phyloP scores from a whole-genome alignment of 2,329 filamentous ascomycete species.

The Paraconiothyrium brasiliense region DNA sequence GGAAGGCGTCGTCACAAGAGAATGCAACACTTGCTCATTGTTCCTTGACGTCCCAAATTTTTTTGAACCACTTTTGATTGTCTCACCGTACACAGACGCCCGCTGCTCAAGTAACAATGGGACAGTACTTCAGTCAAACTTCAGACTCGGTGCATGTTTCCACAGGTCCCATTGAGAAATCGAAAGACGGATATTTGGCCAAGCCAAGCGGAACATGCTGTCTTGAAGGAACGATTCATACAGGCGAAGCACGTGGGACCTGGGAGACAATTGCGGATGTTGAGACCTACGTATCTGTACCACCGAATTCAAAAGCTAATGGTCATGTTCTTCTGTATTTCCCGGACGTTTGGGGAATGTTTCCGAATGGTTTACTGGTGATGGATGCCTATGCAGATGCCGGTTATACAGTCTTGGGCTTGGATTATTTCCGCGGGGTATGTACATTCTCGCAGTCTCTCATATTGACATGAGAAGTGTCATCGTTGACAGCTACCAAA shows the following conservation, averaged over 20 bases:
- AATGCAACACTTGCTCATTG: neutral
- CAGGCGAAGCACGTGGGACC: slow-evolving; percentile 50
- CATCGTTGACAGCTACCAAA: neutral
- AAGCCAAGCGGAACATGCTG: slow-evolving; percentile 53
- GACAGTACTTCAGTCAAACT: neutral
- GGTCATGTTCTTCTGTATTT: slow-evolving; percentile 58
- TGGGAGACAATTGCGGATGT: slow-evolving; percentile 46
- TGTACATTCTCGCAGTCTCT: slow-evolving; percentile 13
- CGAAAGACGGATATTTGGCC: slow-evolving; percentile 25
- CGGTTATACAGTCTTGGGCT: slow-evolving; percentile 55
- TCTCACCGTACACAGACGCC: neutral
- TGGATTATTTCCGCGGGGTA: slow-evolving; percentile 59
- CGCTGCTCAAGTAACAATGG: neutral
- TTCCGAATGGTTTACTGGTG: slow-evolving; percentile 54
- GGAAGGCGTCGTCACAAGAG: neutral
- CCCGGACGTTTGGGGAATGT: slow-evolving; percentile 58
- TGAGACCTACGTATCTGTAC: slow-evolving; percentile 52
- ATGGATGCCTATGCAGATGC: slow-evolving; percentile 60
- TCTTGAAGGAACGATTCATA: slow-evolving; percentile 52
- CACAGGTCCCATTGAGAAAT: neutral
- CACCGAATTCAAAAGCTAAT: slow-evolving; percentile 43
- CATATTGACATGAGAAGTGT: slow-evolving; percentile 27
- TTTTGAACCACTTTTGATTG: neutral
- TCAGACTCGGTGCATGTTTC: neutral
- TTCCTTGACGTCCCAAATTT: too few species aligned